Percentiles rank a stretch among this genome's conserved stretches.
Conservation (phyloP, 257 asterid species). For the Catharanthus roseus region DNA sequence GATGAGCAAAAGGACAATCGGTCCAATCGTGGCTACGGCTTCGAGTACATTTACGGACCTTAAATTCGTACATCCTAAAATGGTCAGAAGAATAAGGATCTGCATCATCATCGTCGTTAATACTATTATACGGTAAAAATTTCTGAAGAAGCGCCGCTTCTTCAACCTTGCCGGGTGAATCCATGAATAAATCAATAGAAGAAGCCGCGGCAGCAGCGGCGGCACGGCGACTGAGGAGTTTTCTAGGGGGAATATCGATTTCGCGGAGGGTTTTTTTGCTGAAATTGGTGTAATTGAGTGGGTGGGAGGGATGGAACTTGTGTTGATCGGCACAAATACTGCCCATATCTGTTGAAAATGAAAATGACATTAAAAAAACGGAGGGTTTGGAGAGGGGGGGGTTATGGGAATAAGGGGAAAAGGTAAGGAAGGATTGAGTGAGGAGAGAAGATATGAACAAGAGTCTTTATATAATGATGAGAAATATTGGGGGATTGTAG, state of each 20-base stretch:
- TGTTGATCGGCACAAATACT: constrained; percentile 45
- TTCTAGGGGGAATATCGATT: constrained; percentile 79
- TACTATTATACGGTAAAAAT: constrained; percentile 61
- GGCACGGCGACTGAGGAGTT: constrained; percentile 51
- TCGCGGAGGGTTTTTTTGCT: constrained; percentile 61
- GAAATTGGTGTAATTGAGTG: constrained; percentile 52
- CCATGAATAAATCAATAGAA: constrained; percentile 25
- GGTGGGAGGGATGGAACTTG: constrained; percentile 67
- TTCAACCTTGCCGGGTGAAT: constrained; percentile 37
- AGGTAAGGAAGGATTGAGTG: too few relatives aligned
- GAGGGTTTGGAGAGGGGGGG: neutral
- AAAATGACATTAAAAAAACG: neutral
- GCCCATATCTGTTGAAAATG: constrained; percentile 34
- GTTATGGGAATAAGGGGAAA: too few relatives aligned
- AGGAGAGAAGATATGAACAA: constrained; percentile 3
- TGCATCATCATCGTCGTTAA: constrained; percentile 28
- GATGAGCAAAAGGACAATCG: constrained; percentile 96
- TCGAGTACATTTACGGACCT: constrained; percentile 82
- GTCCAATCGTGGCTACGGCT: constrained; percentile 99
- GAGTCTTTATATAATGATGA: constrained; percentile 4
- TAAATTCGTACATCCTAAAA: constrained; percentile 85
- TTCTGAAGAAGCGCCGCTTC: constrained; percentile 54
- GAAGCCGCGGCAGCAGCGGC: constrained; percentile 6
- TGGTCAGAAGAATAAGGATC: constrained; percentile 85
- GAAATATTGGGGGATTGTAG: neutral